Conservation (phyloP, 495 filamentous ascomycete genomes). For the Penicillium flavigenum region DNA sequence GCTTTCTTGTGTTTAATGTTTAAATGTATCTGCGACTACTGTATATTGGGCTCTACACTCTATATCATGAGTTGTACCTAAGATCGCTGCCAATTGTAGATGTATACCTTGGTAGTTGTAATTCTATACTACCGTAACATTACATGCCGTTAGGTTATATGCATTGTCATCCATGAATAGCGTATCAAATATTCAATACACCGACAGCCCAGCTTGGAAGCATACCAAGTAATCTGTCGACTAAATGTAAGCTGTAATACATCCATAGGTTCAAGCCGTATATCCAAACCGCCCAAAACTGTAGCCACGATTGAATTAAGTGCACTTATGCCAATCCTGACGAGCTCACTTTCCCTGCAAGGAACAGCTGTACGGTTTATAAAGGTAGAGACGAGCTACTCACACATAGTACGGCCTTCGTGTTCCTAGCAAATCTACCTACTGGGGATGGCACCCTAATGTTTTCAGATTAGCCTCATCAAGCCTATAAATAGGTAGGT, state of each 20-base stretch:
- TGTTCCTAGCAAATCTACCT: too few relatives aligned
- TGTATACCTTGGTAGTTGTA: too few relatives aligned
- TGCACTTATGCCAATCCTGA: not conserved
- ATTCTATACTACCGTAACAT: not conserved
- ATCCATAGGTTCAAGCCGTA: not conserved
- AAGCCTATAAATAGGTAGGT: too few relatives aligned
- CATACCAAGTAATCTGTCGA: not conserved
- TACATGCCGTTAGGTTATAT: not conserved
- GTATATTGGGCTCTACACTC: constrained; percentile 27
- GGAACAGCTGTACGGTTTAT: not conserved
- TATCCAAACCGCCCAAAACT: not conserved
- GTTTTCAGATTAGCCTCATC: too few relatives aligned
- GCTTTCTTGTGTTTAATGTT: constrained; percentile 23
- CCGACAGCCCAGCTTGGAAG: not conserved
- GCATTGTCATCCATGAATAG: not conserved
- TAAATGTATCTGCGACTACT: constrained; percentile 21
- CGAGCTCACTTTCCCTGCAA: not conserved
- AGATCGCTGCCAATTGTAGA: not conserved
- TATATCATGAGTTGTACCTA: constrained; percentile 24
- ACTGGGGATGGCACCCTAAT: too few relatives aligned
- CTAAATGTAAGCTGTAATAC: not conserved
- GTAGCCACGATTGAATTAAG: not conserved
- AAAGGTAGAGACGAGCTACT: too few relatives aligned
- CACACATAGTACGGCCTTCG: too few relatives aligned
- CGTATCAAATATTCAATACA: not conserved